Percentiles rank a stretch among this genome's conserved stretches.
These are phyloP conservation scores for Dimargaris cristalligena DNA, from an alignment of 192 early-diverging fungal species.

Conservation along the genomic window DNA sequence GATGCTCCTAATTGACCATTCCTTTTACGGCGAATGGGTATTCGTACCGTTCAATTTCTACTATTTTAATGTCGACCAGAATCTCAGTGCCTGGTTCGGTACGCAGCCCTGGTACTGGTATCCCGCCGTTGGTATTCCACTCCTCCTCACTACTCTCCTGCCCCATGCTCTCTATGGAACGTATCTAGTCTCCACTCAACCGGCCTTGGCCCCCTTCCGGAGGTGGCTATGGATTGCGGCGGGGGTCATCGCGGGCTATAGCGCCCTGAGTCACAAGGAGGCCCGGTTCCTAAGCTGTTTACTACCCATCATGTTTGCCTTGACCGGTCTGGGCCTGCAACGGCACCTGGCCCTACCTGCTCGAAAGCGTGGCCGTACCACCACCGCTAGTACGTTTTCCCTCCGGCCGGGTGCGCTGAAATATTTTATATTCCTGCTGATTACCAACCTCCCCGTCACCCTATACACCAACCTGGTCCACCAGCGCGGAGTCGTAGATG, in stretches of 20 bases:
- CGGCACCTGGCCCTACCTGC: constrained; percentile 61
- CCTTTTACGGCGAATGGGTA: constrained; percentile 53
- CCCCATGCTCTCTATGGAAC: no score
- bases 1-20: constrained; percentile 41
- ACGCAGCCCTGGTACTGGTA: constrained; percentile 88
- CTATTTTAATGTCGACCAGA: constrained; percentile 60
- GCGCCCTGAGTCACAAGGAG: constrained; percentile 77
- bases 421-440: no score
- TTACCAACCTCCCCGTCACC: no score
- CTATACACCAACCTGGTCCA: constrained; percentile 68
- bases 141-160: constrained; percentile 57
- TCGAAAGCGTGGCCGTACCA: constrained; percentile 85
- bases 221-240: constrained; percentile 19
- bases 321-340: constrained; percentile 37
- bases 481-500: constrained; percentile 87
- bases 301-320: constrained; percentile 44
- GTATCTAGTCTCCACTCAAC: no score
- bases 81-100: constrained; percentile 80
- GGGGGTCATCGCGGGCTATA: constrained; percentile 45
- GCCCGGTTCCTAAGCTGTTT: constrained; percentile 86
- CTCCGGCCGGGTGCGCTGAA: no score
- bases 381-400: no score
- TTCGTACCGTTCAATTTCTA: constrained; percentile 67
- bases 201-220: neutral
- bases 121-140: constrained; percentile 59